Conservation (phyloP, 345 rosid genomes). For the Boechera stricta region DNA sequence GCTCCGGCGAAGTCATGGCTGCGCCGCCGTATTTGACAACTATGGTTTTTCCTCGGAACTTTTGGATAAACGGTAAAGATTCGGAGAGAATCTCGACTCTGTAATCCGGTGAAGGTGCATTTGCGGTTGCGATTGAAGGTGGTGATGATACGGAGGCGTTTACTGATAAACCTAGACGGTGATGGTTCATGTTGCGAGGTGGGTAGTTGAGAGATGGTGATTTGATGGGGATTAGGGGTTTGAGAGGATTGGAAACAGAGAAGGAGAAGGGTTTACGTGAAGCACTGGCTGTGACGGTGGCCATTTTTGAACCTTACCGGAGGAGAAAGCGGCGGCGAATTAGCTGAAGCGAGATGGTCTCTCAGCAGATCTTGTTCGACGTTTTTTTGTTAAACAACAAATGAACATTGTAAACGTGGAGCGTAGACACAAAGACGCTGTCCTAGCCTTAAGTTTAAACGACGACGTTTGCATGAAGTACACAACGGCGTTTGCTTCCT, state of each 20-base stretch:
- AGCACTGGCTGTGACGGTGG: constrained; percentile 41
- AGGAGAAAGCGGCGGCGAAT: constrained; percentile 26
- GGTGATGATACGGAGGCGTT: constrained; percentile 43
- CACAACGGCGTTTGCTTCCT: not conserved
- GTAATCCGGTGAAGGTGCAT: constrained; percentile 41
- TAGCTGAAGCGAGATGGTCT: constrained; percentile 11
- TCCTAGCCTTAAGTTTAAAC: not conserved
- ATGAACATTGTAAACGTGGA: constrained; percentile 17
- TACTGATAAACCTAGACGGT: constrained; percentile 35
- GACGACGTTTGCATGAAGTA: not conserved
- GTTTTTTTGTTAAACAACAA: not conserved
- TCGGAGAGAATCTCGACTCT: constrained; percentile 87
- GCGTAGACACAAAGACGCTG: not conserved
- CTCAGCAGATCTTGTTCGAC: not conserved
- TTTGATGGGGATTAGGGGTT: not conserved
- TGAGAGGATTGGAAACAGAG: constrained; percentile 1
- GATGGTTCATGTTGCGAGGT: constrained; percentile 33
- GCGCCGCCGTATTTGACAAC: constrained; percentile 97
- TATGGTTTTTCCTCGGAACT: constrained; percentile 83
- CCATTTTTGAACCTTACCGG: constrained; percentile 38
- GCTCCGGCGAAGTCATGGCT: constrained; percentile 83
- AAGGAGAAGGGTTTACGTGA: constrained; percentile 39
- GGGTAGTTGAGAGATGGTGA: constrained; percentile 33
- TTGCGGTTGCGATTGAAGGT: constrained; percentile 7
- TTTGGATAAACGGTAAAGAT: constrained; percentile 91